Base-by-base conservation (phyloP, 352 stramenopile genomes). In the Phytophthora rubi region DNA sequence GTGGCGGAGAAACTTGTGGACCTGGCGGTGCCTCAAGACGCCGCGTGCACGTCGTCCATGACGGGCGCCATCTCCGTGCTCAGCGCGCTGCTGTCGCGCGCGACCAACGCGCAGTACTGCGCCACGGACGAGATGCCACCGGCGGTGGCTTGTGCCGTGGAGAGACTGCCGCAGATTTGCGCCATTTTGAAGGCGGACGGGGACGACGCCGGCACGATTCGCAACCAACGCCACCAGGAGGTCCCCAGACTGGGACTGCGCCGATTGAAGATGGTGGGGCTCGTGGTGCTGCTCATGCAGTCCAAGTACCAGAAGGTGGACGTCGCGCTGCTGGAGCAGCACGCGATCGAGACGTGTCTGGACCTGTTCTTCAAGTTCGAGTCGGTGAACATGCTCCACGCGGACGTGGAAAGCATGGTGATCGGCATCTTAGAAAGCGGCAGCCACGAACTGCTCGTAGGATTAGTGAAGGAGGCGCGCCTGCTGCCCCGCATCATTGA, bases 351-450 rank as follows among this genome's bases (percentile, higher is more conserved):
- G 45, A 80, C 82, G 6, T 95, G 87, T 51, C 57, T 96, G 59
- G 85, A 95, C 56, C 74, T 96, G 61, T 96, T 96, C 63, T 96
- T 96, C 73, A 80, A 89, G 72, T 96, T 96, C 64, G 87, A 95
- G 58, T 91, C 77, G 49, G 87, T 94, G 51, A 96, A 95, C 73
- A 93, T 96, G 85, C 81, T 96, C 0, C 89, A 96, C 56, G 80
- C 89, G 1, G 87, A 96, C 45, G 80, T 96, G 21, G 89, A 96
- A 68, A 93, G 80, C 75, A 92, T 96, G 83, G 77, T 95, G 30
- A 81, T 94, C 39, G 86, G 87, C 18, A 88, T 96, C 53, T 80
- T 96, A 59, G 88, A 94, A 73, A 91, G 82, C 65, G 88, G 86
- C 32, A 88, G 89, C 53, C 77, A 83, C 48, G 86, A 94, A 61